Percentiles rank a stretch among this genome's conserved stretches.
Conservation (phyloP, 2,329 filamentous ascomycete genomes). For the Trichoderma sp. region DNA sequence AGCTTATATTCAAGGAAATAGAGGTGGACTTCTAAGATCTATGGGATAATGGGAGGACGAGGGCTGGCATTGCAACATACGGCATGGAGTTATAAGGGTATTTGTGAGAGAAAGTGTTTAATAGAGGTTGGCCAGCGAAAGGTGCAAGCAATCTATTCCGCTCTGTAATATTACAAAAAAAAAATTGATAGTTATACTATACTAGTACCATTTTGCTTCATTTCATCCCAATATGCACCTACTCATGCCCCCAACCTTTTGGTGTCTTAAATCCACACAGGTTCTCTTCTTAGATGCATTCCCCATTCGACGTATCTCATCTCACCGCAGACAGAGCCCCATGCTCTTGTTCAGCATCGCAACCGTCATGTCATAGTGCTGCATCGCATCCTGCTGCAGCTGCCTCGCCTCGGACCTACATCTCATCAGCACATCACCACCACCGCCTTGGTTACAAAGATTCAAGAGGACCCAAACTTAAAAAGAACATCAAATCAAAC, state of each 20-base stretch:
- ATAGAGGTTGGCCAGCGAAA: slow-evolving; percentile 6
- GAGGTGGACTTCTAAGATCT: slow-evolving; percentile 54
- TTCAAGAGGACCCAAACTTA: not conserved
- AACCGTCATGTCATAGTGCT: slow-evolving; percentile 66
- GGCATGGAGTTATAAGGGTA: not conserved
- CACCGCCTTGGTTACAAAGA: not conserved
- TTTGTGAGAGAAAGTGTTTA: not conserved
- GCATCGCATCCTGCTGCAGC: slow-evolving; percentile 40
- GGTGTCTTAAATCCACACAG: not conserved
- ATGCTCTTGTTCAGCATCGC: slow-evolving; percentile 72
- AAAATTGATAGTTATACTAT: not conserved
- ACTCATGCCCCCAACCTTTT: not conserved
- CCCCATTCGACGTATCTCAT: slow-evolving; percentile 15
- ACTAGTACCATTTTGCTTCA: not conserved
- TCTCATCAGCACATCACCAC: not conserved
- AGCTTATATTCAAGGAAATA: slow-evolving; percentile 73
- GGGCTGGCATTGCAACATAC: not conserved
- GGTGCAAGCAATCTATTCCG: not conserved
- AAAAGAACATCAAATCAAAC: not conserved
- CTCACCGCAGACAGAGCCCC: slow-evolving; percentile 59
- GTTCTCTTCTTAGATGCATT: not conserved
- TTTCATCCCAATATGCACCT: not conserved
- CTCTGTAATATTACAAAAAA: slow-evolving; percentile 7
- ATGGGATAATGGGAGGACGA: not conserved
- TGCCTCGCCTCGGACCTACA: slow-evolving; percentile 23